Conservation (phyloP, 2,329 filamentous ascomycete genomes). For the Neonectria sp. region DNA sequence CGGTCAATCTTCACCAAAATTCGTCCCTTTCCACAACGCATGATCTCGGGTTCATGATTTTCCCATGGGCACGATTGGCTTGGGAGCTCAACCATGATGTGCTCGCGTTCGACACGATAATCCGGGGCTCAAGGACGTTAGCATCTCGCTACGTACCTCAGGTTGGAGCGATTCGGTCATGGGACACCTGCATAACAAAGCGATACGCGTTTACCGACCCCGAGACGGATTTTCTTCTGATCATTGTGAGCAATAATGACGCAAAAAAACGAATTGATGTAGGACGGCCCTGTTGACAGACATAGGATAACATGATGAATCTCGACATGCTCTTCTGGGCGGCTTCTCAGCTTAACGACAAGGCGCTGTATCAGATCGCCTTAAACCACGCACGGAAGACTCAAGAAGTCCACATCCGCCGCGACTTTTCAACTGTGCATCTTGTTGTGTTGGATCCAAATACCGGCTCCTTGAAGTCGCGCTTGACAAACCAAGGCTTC, state of each 20-base stretch:
- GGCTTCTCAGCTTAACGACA: conserved; percentile 51
- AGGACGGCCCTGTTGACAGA: not conserved
- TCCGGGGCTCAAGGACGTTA: conserved; percentile 54
- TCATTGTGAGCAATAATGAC: conserved; percentile 53
- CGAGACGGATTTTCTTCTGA: conserved; percentile 55
- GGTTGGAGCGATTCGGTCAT: conserved; percentile 57
- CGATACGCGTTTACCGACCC: conserved; percentile 55
- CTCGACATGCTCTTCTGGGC: conserved; percentile 60
- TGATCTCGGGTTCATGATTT: conserved; percentile 62
- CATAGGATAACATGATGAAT: conserved; percentile 58
- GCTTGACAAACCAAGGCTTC: conserved; percentile 65
- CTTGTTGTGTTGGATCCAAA: conserved; percentile 62
- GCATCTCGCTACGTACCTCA: conserved; percentile 53
- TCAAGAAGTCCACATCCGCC: conserved; percentile 56
- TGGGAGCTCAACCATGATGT: conserved; percentile 58
- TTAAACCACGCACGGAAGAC: conserved; percentile 58
- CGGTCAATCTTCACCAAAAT: conserved; percentile 54
- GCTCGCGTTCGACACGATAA: conserved; percentile 52
- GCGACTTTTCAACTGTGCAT: conserved; percentile 57
- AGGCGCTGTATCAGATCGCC: conserved; percentile 52
- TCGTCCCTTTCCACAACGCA: conserved; percentile 54
- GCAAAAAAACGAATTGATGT: too few species aligned
- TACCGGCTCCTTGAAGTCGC: conserved; percentile 56
- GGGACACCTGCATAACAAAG: conserved; percentile 60
- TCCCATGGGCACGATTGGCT: conserved; percentile 54